Evolutionary conservation across 257 asterid genomes (phyloP), one percentile per base, ranked within the genome.

Genomic region (Penstemon barbatus): DNA sequence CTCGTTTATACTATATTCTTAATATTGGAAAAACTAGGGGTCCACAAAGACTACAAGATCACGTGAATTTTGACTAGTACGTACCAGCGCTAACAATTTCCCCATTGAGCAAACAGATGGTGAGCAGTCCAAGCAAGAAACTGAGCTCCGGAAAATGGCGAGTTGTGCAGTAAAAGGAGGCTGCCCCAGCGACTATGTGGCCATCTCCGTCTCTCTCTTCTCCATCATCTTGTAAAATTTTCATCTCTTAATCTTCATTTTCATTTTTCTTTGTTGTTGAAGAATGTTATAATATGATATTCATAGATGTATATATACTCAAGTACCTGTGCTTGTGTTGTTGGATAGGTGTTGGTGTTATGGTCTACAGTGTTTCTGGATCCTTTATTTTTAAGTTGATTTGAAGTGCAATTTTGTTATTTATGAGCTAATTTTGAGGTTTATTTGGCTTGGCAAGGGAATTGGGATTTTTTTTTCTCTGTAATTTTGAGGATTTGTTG

Each of bases 181-280:
- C 71, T 90, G 96, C 74, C 87, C 91, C 62, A 90, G 90, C 71
- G 97, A 90, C 74, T 90, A 88, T 55, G 79, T 80, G 42, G 88
- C 96, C 48, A n/a, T 88, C 68, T 84, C 94, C 66, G 75, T 86
- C 78, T 79, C 97, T 9, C 42, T 80, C 36, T 53, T 83, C 60
- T 86, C 89, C 18, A 60, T 86, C 13, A 58, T 86, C 71, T 62
- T 83, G 97, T 90, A 80, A 75, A 71, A 74, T 77, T 65, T 57
- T 60, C 40, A 33, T 56, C 74, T 66, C 43, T 65, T 10, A 4
- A 4, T 63, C 55, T 43, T 40, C 45, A 3, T 6, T 6, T 43
- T 40, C 45, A 3, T 6, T 6, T 5, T 69, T 66, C 49, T 74
- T 40, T 54, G 3, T 1, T 25, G 33, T 25, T 40, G 11, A 8